Evolutionary conservation across 208 protist genomes (phyloP), one percentile per base, ranked within the genome.

Genomic region (Trypanosoma rangeli): DNA sequence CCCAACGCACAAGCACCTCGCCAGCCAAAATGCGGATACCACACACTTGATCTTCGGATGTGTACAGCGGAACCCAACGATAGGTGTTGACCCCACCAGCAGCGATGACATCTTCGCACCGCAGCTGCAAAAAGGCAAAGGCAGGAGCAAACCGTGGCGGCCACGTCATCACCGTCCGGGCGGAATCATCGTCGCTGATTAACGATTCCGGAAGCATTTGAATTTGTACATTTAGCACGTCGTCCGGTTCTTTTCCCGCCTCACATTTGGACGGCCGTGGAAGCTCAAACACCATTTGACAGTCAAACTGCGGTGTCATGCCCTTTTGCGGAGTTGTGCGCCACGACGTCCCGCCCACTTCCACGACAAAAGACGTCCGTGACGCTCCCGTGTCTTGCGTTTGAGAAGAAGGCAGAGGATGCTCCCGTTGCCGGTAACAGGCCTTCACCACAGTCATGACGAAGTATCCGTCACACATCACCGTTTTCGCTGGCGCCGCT

Each of bases 1-100:
- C 20, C 46, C 44, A 69, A 39, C 49, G 63, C 31, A 75, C 22
- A 29, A 68, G 56, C 42, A 75, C 70, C 50, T 75, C 70, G 18
- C 70, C 70, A 0, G 50, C 28, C 24, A 75, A 0, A 64, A 64
- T 16, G 35, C 39, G 46, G 0, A 54, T 0, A 15, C 42, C 61
- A 44, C 56, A 28, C 52, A 68, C 50, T 0, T 49, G 1, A 9
- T 20, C 31, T 39, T 44, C 33, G 20, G 37, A 4, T 20, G 37
- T n/a, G 42, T 62, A 75, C 33, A 75, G 20, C 15, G 56, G n/a
- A 39, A 67, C 20, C 70, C 70, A 75, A 2, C 28, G 49, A 26
- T 39, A 7, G 26, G 2, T 28, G 28, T 10, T 28, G 28, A 44
- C 15, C 39, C 22, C n/a, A 20, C n/a, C 46, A 29, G 18, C 39